phyloP scores from a whole-genome alignment of 352 stramenopile species.

The Thalassiosira pacifica region DNA sequence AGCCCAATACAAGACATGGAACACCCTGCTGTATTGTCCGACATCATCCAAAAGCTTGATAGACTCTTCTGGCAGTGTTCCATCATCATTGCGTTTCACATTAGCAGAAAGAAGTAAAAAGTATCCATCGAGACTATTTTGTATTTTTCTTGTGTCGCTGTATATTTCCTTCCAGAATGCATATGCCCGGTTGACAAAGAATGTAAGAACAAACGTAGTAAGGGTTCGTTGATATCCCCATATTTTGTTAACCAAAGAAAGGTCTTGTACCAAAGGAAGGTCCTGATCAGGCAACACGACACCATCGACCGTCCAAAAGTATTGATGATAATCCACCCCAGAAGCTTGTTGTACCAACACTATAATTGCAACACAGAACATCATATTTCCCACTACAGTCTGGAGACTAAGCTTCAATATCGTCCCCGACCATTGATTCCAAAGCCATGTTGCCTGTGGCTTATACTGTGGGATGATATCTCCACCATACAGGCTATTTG shows the following conservation, averaged over 20 bases:
- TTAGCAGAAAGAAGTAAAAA: slow-evolving; percentile 55
- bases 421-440: slow-evolving; percentile 10
- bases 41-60: slow-evolving; percentile 42
- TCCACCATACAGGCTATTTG: slow-evolving; percentile 18
- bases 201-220: slow-evolving; percentile 70
- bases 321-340: neutral
- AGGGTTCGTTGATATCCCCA: slow-evolving; percentile 40
- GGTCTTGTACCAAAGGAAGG: neutral
- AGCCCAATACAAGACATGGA: slow-evolving; percentile 69
- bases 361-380: slow-evolving; percentile 30
- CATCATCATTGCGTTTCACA: slow-evolving; percentile 32
- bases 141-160: slow-evolving; percentile 38
- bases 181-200: slow-evolving; percentile 71
- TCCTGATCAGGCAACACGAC: neutral
- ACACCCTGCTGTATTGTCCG: slow-evolving; percentile 60
- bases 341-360: slow-evolving; percentile 20
- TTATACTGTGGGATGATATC: slow-evolving; percentile 31
- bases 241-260: neutral
- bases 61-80: slow-evolving; percentile 28
- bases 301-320: neutral
- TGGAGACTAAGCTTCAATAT: slow-evolving; percentile 30
- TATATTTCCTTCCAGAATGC: slow-evolving; percentile 63
- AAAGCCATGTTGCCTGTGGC: slow-evolving; percentile 29
- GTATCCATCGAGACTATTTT: slow-evolving; percentile 59
- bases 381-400: slow-evolving; percentile 29